Conservation (phyloP, 352 stramenopile genomes). For the Elongisporangium undulatum region DNA sequence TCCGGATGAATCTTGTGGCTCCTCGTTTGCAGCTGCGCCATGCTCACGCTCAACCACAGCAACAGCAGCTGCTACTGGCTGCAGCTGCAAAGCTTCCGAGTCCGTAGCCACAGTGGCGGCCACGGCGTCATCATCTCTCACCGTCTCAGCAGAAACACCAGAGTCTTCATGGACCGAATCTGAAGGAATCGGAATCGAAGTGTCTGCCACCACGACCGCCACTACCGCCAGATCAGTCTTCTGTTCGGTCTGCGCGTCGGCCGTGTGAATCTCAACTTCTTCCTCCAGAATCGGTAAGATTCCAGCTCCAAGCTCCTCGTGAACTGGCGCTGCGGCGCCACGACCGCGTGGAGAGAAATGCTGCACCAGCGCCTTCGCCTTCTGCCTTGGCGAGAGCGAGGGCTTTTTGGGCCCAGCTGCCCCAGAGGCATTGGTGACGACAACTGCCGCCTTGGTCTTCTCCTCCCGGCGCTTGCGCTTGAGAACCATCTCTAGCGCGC, state of each 20-base stretch:
- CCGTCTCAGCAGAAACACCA: too few relatives aligned
- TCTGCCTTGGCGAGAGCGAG: conserved; percentile 10
- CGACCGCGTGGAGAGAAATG: conserved; percentile 4
- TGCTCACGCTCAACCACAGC: neutral
- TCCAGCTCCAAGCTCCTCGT: neutral
- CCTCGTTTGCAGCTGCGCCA: neutral
- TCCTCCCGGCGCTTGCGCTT: conserved; percentile 65
- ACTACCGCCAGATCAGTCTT: neutral
- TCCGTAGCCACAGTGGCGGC: too few relatives aligned
- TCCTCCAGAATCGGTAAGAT: neutral
- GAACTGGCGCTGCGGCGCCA: neutral
- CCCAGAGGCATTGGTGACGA: neutral
- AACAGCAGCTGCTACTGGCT: too few relatives aligned
- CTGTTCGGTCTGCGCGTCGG: neutral
- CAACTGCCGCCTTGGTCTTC: conserved; percentile 4
- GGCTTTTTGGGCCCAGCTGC: neutral
- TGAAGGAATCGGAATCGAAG: neutral
- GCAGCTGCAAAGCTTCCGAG: neutral
- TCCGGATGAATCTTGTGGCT: too few relatives aligned
- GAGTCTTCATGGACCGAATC: too few relatives aligned
- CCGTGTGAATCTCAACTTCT: neutral
- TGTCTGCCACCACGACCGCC: too few relatives aligned
- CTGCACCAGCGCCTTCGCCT: conserved; percentile 18
- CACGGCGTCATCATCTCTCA: too few relatives aligned
- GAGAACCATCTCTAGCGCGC: conserved; percentile 48